Percentiles rank a stretch among this genome's conserved stretches.
These are phyloP conservation scores for Hemisphaericaspora nanyangensis DNA, from an alignment of 805 yeast genomes.

Conservation along the genomic window DNA sequence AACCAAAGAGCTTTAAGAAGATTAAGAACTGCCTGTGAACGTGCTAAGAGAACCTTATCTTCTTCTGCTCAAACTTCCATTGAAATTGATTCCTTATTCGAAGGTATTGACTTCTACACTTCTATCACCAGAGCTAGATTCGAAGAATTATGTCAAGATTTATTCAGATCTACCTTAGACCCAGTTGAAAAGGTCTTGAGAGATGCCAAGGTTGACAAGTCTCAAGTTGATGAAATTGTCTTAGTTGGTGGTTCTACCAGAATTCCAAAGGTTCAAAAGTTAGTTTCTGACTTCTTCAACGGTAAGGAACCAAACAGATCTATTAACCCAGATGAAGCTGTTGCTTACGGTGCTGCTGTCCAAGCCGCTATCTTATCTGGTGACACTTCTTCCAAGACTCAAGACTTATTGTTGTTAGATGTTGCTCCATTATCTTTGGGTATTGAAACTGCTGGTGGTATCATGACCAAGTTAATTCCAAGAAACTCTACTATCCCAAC, in stretches of 20 bases:
- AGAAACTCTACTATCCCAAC: constrained; percentile 98
- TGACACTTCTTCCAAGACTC: constrained; percentile 94
- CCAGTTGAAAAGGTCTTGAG: constrained; percentile 94
- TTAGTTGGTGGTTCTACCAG: constrained; percentile 98
- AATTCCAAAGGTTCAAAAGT: constrained; percentile 95
- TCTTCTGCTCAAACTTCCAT: constrained; percentile 93
- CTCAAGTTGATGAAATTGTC: constrained; percentile 87
- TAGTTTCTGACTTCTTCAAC: constrained; percentile 93
- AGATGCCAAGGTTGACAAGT: constrained; percentile 87
- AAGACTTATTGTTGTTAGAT: constrained; percentile 89
- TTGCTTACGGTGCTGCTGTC: constrained; percentile 98
- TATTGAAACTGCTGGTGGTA: constrained; percentile 99
- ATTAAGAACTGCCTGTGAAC: constrained; percentile 97
- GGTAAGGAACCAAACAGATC: constrained; percentile 97
- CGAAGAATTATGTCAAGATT: constrained; percentile 92
- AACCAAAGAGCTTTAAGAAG: constrained; percentile 98
- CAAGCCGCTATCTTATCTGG: constrained; percentile 97
- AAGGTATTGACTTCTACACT: constrained; percentile 95
- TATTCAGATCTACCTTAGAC: constrained; percentile 89
- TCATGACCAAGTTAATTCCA: constrained; percentile 96
- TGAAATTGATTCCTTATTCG: constrained; percentile 91
- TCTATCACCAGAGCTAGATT: constrained; percentile 96
- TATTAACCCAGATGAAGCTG: constrained; percentile 98
- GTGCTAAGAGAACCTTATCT: constrained; percentile 98
- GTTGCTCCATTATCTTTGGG: constrained; percentile 97